These are phyloP conservation scores for Xylaria bambusicola DNA, from an alignment of 495 filamentous ascomycete genomes.

Conservation along the genomic window DNA sequence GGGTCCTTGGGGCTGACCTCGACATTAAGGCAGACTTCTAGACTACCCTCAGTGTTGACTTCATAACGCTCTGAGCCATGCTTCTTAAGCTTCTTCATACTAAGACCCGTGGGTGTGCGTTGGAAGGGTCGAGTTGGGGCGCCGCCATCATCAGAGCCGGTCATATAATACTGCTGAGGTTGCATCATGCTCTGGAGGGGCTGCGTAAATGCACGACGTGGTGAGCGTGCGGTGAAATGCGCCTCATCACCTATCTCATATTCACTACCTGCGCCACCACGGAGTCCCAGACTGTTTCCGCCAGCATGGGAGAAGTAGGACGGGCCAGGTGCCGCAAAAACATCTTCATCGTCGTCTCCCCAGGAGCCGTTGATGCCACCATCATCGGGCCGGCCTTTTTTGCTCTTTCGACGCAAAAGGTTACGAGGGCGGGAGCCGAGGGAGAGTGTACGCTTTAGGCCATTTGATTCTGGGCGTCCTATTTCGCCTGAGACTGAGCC, in stretches of 20 bases:
- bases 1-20: constrained; percentile 86
- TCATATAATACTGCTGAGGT: constrained; percentile 1
- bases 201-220: constrained; percentile 29
- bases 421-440: constrained; percentile 52
- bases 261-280: constrained; percentile 40
- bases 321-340: constrained; percentile 28
- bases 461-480: constrained; percentile 26
- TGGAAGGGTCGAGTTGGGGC: constrained; percentile 56
- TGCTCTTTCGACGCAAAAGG: constrained; percentile 58
- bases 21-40: constrained; percentile 83
- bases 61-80: constrained; percentile 27
- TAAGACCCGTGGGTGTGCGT: constrained; percentile 70
- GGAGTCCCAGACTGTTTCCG: constrained; percentile 28
- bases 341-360: constrained; percentile 44
- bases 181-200: constrained; percentile 25
- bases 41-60: constrained; percentile 71
- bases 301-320: background rate
- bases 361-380: constrained; percentile 55
- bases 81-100: constrained; percentile 57
- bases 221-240: constrained; percentile 42
- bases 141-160: constrained; percentile 10
- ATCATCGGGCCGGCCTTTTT: constrained; percentile 42
- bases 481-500: constrained; percentile 27
- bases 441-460: constrained; percentile 62
- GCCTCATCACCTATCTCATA: constrained; percentile 46